These are phyloP conservation scores for Leucocoprinus sp. DNA, from an alignment of 768 basidiomycete genomes.

Conservation along the genomic window DNA sequence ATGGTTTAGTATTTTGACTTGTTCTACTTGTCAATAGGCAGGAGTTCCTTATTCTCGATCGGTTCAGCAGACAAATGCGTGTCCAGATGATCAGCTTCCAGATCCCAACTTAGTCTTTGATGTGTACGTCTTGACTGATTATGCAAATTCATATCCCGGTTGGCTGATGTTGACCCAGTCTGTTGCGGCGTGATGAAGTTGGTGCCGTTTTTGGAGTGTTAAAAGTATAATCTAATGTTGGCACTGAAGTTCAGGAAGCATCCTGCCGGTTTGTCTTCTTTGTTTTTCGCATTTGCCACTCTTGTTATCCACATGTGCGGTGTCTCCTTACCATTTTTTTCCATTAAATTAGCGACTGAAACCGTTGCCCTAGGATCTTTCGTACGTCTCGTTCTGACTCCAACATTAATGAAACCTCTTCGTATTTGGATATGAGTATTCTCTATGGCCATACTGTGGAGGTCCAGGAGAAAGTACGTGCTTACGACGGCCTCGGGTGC, in stretches of 20 bases:
- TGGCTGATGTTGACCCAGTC: constrained; percentile 18
- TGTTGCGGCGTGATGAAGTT: constrained; percentile 66
- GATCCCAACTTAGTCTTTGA: constrained; percentile 80
- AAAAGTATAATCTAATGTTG: constrained; percentile 3
- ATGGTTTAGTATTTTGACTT: constrained; percentile 2
- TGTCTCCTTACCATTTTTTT: background rate
- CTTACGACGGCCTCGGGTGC: constrained; percentile 55
- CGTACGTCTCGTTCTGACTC: constrained; percentile 63
- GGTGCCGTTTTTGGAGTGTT: constrained; percentile 10
- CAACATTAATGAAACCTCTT: constrained; percentile 76
- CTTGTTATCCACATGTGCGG: constrained; percentile 70
- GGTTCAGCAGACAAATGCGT: constrained; percentile 60
- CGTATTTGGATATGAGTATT: constrained; percentile 79
- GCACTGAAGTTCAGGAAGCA: constrained; percentile 56
- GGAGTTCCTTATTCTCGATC: constrained; percentile 76
- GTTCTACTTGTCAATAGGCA: constrained; percentile 32
- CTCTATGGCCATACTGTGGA: constrained; percentile 70
- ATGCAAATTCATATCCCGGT: background rate
- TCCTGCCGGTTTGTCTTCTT: constrained; percentile 68
- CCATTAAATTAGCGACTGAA: background rate
- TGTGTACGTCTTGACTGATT: constrained; percentile 31
- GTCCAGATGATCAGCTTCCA: constrained; percentile 62
- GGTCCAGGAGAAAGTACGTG: constrained; percentile 48
- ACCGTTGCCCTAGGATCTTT: constrained; percentile 57
- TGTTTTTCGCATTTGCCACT: constrained; percentile 80